Evolutionary conservation across 768 basidiomycete genomes (phyloP), one percentile per base, ranked within the genome.

Genomic region (Omphalotus guepiniiformis): DNA sequence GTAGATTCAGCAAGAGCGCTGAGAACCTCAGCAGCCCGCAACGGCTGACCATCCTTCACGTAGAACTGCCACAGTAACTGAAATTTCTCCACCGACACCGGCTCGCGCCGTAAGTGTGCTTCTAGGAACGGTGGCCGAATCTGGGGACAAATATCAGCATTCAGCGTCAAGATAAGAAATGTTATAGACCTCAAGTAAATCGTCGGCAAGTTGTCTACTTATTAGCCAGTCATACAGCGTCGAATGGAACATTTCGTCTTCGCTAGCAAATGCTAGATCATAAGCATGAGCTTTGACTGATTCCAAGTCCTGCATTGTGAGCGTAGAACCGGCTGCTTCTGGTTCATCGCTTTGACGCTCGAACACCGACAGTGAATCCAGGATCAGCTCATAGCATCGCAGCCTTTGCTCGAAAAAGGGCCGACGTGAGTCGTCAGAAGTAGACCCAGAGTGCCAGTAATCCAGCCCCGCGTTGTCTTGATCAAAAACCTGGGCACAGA

Each of bases 21-120:
- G 37, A 98, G 78, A 1, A 95, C 85, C 60, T 88, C 83, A 1
- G 96, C 94, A 2, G 96, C 95, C 36, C 88, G 78, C 38, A 93
- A 63, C 26, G 88, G 88, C 55, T 93, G 87, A 1, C 87, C 86
- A 55, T 90, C 86, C 57, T 95, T 89, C 43, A 95, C 93, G 59
- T 96, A 95, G 67, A 91, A 97, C 58, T 97, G 91, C 96, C 96
- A 98, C 2, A 98, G 71, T 1, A 99, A 68, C 57, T 98, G 90
- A 58, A 78, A 83, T 61, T 93, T 93, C 54, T 87, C 78, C 13
- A 88, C 82, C 1, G 85, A 85, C 1, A 76, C 67, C 16, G 93
- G 93, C 48, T 91, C 88, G 43, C 88, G 79, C 53, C 78, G 76
- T 23, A 98, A 80, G 66, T 94, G 91, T 4, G 83, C 80, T 63